Evolutionary conservation across 345 rosid genomes (phyloP).

Genomic region (Draba incana): DNA sequence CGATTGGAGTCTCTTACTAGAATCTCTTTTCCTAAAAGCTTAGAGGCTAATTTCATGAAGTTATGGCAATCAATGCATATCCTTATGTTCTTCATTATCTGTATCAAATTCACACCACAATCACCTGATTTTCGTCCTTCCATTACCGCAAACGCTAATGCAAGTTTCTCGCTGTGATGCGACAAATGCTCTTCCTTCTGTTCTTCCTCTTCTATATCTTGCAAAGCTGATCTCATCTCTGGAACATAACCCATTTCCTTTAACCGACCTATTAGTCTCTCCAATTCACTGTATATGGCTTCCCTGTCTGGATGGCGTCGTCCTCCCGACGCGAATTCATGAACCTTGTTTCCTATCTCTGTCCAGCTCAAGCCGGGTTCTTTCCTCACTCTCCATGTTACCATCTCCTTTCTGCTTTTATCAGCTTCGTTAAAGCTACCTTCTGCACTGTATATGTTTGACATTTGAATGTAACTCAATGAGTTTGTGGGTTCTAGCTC

Average conservation of each 20-base stretch:
- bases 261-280: slow-evolving; percentile 55
- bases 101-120: slow-evolving; percentile 43
- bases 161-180: slow-evolving; percentile 85
- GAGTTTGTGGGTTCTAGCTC: slow-evolving; percentile 68
- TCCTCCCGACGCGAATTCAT: slow-evolving; percentile 85
- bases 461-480: slow-evolving; percentile 73
- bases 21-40: slow-evolving; percentile 65
- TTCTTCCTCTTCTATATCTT: slow-evolving; percentile 80
- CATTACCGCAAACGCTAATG: slow-evolving; percentile 68
- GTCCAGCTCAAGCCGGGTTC: slow-evolving; percentile 95
- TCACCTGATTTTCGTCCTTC: slow-evolving; percentile 40
- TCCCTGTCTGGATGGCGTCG: slow-evolving; percentile 60
- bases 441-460: slow-evolving; percentile 72
- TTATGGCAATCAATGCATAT: slow-evolving; percentile 87
- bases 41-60: slow-evolving; percentile 85
- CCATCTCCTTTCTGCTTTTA: slow-evolving; percentile 64
- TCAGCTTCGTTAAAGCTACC: slow-evolving; percentile 76
- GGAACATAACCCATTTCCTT: slow-evolving; percentile 78
- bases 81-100: slow-evolving; percentile 78
- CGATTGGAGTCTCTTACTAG: slow-evolving; percentile 80
- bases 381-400: slow-evolving; percentile 60
- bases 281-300: slow-evolving; percentile 52
- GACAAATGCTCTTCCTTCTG: slow-evolving; percentile 73
- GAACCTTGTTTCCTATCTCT: slow-evolving; percentile 63
- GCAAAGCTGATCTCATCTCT: slow-evolving; percentile 66